A percentile compares a stretch with the other conserved stretches of the same genome.
Conservation (phyloP, 169 alveolate genomes). For the Eimeria zaria region DNA sequence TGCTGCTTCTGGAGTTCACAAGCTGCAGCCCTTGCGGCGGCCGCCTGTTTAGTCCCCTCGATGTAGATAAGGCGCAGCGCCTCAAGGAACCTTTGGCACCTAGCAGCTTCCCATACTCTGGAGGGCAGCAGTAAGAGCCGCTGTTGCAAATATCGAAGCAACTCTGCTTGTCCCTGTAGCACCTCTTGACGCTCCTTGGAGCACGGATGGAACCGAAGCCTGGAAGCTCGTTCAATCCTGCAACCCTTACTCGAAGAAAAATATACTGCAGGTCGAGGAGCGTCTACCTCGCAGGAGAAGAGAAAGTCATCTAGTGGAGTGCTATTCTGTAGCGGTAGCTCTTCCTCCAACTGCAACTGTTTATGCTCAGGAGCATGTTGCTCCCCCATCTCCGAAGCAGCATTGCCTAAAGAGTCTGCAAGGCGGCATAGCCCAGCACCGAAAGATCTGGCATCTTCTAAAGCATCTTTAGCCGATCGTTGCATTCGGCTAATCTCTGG, state of each 20-base stretch:
- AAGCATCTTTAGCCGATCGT: conserved; percentile 27
- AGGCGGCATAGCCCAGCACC: conserved; percentile 29
- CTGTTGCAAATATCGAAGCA: conserved; percentile 48
- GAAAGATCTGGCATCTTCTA: conserved; percentile 10
- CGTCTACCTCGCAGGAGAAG: conserved; percentile 7
- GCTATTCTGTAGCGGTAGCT: conserved; percentile 56
- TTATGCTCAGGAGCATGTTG: conserved; percentile 3
- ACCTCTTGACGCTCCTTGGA: neutral
- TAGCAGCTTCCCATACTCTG: conserved; percentile 62
- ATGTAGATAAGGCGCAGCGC: conserved; percentile 36
- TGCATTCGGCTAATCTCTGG: conserved; percentile 55
- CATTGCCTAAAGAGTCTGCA: conserved; percentile 4
- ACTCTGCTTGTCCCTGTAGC: neutral
- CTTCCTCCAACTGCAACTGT: neutral
- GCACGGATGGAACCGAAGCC: neutral
- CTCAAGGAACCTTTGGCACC: conserved; percentile 43
- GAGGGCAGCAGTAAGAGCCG: conserved; percentile 46
- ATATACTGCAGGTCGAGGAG: neutral
- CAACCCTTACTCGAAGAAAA: neutral
- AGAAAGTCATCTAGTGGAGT: conserved; percentile 68
- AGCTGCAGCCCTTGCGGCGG: conserved; percentile 39
- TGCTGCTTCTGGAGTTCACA: conserved; percentile 32
- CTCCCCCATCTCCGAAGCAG: neutral
- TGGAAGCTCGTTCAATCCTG: neutral
- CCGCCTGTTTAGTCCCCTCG: conserved; percentile 9